Evolutionary conservation across 2,329 filamentous ascomycete genomes (phyloP), one percentile per base, ranked within the genome.

Genomic region (Diaporthe sp.): DNA sequence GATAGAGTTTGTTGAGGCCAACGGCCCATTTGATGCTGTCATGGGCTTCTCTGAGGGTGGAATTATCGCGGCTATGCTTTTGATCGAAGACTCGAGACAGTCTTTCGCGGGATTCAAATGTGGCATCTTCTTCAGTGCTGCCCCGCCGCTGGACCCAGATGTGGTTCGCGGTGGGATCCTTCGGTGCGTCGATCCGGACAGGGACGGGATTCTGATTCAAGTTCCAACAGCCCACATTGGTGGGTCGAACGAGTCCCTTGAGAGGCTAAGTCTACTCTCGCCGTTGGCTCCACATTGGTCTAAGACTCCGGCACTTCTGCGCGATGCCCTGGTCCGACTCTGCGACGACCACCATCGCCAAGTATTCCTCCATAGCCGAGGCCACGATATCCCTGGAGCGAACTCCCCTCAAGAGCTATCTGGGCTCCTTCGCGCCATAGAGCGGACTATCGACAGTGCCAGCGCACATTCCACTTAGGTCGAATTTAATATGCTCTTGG

Each of bases 11-110:
- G 42, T 67, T 50, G 42, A 78, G 58, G 76, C 54, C 47, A 74
- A 79, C 47, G 80, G 80, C 10, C 80, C 80, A 9, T 81, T 81
- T 52, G 79, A 81, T 54, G 81, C 77, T 25, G 57, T 81, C 22
- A 81, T 82, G 78, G 81, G 80, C 2, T 82, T 81, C 74, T 81
- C 80, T 12, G 80, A 82, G 58, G 80, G 80, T 28, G 80, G 79
- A 50, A 79, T 78, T 2, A 77, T 82, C 22, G 81, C 79, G 33
- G 80, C 80, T n/a, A 81, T 78, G 77, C 78, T 82, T 73, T 74
- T 82, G 4, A 73, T 81, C 35, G 79, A 81, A 40, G 79, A 82
- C 74, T 74, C 79, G 22, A 77, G 76, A 67, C 75, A 77, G 60
- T 75, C 72, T 22, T 82, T 81, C 64, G 79, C 78, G 50, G 71